phyloP scores from a whole-genome alignment of 768 basidiomycete species.

The Nevesoporus exiguus region DNA sequence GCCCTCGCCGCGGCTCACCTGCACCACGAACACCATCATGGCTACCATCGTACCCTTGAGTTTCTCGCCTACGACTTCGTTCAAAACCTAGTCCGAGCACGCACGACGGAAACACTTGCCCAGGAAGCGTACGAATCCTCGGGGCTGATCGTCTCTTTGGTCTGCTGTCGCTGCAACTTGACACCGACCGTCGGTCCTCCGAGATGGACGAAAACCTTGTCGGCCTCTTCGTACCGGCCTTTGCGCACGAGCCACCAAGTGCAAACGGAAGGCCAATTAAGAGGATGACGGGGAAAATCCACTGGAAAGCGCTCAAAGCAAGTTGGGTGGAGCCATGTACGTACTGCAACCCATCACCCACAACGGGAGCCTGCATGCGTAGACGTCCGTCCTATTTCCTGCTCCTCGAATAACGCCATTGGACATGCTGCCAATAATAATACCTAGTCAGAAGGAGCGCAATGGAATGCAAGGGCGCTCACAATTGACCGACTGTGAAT shows the following conservation, averaged over 20 bases:
- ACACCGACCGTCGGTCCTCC: conserved; percentile 24
- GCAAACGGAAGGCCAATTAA: conserved; percentile 30
- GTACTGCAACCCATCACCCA: conserved; percentile 2
- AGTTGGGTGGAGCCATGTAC: not conserved
- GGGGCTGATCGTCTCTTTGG: conserved; percentile 28
- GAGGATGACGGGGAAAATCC: conserved; percentile 33
- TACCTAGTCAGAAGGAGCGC: not conserved
- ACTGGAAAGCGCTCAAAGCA: conserved; percentile 26
- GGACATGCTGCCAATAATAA: conserved; percentile 13
- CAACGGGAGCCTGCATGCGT: conserved; percentile 28
- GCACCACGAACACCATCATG: conserved; percentile 33
- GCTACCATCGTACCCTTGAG: conserved; percentile 25
- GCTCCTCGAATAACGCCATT: conserved; percentile 26
- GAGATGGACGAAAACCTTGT: conserved; percentile 10
- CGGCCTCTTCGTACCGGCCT: not conserved
- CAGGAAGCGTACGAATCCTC: conserved; percentile 30
- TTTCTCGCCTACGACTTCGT: not conserved
- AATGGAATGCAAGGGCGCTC: not conserved
- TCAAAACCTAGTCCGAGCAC: not conserved
- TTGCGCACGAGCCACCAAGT: not conserved
- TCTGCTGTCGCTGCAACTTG: conserved; percentile 21
- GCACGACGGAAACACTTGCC: conserved; percentile 12
- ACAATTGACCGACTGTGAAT: conserved; percentile 24
- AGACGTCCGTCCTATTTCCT: conserved; percentile 18
- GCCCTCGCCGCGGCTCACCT: conserved; percentile 22